Conservation (phyloP, 768 basidiomycete species). For the Nidula microcarpa region DNA sequence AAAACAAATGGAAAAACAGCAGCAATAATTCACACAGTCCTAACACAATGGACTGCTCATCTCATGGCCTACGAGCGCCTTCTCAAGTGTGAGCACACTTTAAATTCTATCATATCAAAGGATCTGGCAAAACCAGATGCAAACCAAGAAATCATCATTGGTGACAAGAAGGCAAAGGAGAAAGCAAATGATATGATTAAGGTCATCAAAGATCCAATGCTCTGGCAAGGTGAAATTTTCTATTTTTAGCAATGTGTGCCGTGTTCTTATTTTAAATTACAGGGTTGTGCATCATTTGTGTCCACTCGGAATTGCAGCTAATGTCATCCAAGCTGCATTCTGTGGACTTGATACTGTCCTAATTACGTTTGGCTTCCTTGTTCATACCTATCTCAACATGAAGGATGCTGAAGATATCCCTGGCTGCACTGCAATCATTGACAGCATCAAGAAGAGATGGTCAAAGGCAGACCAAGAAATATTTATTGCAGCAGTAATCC, state of each 20-base stretch:
- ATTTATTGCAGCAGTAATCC: constrained; percentile 26
- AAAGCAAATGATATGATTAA: constrained; percentile 13
- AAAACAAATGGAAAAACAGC: constrained; percentile 1
- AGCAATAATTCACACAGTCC: constrained; percentile 26
- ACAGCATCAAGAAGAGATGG: constrained; percentile 30
- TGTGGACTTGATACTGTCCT: constrained; percentile 28
- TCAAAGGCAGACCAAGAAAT: constrained; percentile 25
- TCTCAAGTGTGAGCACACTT: constrained; percentile 11
- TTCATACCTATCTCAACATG: constrained; percentile 13
- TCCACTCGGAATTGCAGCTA: constrained; percentile 33
- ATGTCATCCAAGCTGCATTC: constrained; percentile 23
- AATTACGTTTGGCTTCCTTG: constrained; percentile 24
- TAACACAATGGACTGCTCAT: constrained; percentile 32
- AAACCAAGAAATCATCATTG: constrained; percentile 3
- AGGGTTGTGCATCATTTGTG: constrained; percentile 16
- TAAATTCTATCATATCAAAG: constrained; percentile 8
- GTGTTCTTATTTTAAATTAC: not conserved
- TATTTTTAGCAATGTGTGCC: not conserved
- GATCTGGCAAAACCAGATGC: constrained; percentile 6
- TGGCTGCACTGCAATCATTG: constrained; percentile 9
- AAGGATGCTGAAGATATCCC: constrained; percentile 4
- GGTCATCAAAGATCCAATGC: constrained; percentile 9
- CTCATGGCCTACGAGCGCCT: constrained; percentile 22
- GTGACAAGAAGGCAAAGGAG: constrained; percentile 4
- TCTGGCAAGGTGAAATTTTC: constrained; percentile 15